Evolutionary conservation across 345 rosid species (phyloP), one percentile per base, ranked within the genome.

Genomic region (Aurinia saxatilis): DNA sequence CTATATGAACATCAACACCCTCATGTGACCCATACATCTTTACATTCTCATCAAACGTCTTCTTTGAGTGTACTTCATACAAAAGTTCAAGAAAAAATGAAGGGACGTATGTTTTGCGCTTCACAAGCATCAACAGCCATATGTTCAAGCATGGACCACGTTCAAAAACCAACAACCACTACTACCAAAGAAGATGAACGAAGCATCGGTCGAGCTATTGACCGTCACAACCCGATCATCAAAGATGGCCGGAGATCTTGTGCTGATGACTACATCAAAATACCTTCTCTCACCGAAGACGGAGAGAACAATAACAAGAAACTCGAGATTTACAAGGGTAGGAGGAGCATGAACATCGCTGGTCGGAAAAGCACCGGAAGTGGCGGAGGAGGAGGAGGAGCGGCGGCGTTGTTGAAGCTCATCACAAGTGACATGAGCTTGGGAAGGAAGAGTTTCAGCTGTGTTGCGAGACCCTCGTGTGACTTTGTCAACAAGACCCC

Each of bases 111-210:
- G 65, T 66, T 72, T 5, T 72, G 76, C 62, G 83, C 83, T 38
- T 90, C 99, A 5, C 96, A 87, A 75, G 91, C 91, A 62, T 93
- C 99, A 33, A 90, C 99, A 13, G 82, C 97, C 67, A 74, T 87
- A 66, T 84, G 90, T 66, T 81, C 84, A 79, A 81, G 52, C 63
- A 73, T 74, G 78, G 83, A 82, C 36, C 81, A 79, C 63, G 57
- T 68, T 12, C 63, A 70, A 0, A 63, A 75, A 45, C 40, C 81
- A 67, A 60, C n/a, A n/a, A 21, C 75, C 40, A 64, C 71, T 21
- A 48, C 51, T 50, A 17, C 33, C 18, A 29, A 12, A 21, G 27
- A 70, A 47, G 52, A 47, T 50, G 76, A 62, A 36, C 77, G 75
- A 1, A 84, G 79, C 27, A 87, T 82, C 66, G 45, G 65, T 12